Percentiles rank a stretch among this genome's conserved stretches.
Conservation (phyloP, 495 filamentous ascomycete species). For the Daldinia vernicosa region DNA sequence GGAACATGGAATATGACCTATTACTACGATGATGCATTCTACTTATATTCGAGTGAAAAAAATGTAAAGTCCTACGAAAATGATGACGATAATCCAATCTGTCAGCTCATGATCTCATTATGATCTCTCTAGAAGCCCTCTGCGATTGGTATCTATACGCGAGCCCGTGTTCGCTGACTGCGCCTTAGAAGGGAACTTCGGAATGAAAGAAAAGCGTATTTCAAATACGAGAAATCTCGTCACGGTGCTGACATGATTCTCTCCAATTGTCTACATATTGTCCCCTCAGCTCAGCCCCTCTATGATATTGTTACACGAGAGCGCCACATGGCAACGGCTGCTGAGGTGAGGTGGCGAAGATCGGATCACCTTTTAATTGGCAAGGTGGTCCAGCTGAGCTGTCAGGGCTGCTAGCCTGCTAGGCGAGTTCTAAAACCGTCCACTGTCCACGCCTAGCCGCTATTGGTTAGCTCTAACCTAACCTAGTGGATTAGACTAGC, state of each 20-base stretch:
- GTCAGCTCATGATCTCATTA: conserved; percentile 19
- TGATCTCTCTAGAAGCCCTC: not conserved
- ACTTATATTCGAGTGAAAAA: conserved; percentile 15
- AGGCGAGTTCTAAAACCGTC: not conserved
- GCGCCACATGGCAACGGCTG: conserved; percentile 20
- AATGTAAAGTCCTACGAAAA: conserved; percentile 7
- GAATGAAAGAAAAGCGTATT: not conserved
- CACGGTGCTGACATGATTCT: conserved; percentile 2
- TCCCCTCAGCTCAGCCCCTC: too few species aligned
- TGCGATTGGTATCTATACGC: conserved; percentile 12
- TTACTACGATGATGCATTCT: conserved; percentile 6
- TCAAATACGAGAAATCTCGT: conserved; percentile 25
- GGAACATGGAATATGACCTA: not conserved
- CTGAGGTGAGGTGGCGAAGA: conserved; percentile 17
- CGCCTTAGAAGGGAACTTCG: not conserved
- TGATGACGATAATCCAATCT: not conserved
- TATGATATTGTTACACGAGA: not conserved
- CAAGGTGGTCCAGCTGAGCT: not conserved
- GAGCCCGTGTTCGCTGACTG: conserved; percentile 20
- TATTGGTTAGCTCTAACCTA: not conserved
- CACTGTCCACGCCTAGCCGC: not conserved
- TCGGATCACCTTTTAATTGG: not conserved
- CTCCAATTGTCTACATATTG: not conserved
- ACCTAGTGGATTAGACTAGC: not conserved
- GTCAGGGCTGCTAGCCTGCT: too few species aligned